These are phyloP conservation scores for Dothiorella sarmentorum DNA, from an alignment of 2,329 filamentous ascomycete genomes.

Conservation along the genomic window DNA sequence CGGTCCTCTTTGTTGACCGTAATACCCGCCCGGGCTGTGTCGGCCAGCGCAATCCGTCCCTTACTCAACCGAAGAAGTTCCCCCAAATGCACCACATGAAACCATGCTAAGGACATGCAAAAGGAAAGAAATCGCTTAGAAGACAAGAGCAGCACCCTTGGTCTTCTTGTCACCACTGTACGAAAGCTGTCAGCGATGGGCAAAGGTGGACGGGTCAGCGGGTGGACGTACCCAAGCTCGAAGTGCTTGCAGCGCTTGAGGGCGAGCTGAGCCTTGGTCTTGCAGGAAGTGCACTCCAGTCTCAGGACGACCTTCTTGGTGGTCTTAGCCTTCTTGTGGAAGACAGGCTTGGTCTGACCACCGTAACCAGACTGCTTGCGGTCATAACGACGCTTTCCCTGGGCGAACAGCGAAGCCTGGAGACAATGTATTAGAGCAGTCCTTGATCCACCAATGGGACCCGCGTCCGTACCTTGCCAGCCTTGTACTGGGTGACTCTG, in stretches of 20 bases:
- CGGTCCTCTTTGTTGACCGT: conserved; percentile 9
- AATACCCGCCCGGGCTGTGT: neutral
- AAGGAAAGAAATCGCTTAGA: conserved; percentile 67
- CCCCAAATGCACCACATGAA: conserved; percentile 20
- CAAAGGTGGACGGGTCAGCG: neutral
- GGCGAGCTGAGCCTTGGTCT: conserved; percentile 95
- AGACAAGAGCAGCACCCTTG: conserved; percentile 99
- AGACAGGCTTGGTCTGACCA: conserved; percentile 99
- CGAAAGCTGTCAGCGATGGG: conserved; percentile 18
- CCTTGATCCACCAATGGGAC: neutral
- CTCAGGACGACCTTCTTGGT: conserved; percentile 99
- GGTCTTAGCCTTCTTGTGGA: conserved; percentile 99
- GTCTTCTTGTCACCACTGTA: conserved; percentile 99
- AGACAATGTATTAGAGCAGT: conserved; percentile 20
- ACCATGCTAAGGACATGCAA: conserved; percentile 35
- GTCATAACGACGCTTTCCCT: conserved; percentile 96
- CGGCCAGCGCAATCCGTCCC: conserved; percentile 14
- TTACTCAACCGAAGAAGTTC: conserved; percentile 16
- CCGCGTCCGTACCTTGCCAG: conserved; percentile 68
- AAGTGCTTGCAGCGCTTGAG: conserved; percentile 99
- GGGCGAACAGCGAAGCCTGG: conserved; percentile 85
- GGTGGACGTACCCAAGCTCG: conserved; percentile 81
- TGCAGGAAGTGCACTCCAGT: conserved; percentile 96
- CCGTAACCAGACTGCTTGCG: conserved; percentile 99
- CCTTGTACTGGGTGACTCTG: conserved; percentile 97